Base-by-base conservation (phyloP, 169 alveolate species). In the Plasmodium ovale region DNA sequence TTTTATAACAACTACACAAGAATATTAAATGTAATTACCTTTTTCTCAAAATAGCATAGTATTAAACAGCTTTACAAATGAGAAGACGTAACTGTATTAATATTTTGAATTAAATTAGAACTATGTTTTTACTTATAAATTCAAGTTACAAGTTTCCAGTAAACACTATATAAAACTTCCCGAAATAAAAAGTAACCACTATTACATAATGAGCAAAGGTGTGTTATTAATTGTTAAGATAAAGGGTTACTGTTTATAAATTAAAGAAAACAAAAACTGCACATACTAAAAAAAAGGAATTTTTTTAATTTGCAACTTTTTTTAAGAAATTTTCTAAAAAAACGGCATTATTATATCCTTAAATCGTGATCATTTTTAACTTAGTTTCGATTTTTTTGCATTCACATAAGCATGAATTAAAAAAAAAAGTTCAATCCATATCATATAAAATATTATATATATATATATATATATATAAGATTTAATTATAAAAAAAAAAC, bases 311-410 rank as follows among this genome's bases (percentile, higher is more conserved):
- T 27, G 42, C 3, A 60, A 29, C 70, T 60, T 60, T 60, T 60
- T 19, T 60, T 19, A 60, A 60, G 70, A 60, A 60, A 60, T n/a
- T 21, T 27, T 19, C 25, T 37, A 60, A 60, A 60, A 60, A 60
- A 25, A 25, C 19, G 0, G 27, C 19, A 60, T 21, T 23, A 60
- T 23, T 23, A 23, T 29, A 39, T 60, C 12, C 37, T 60, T 29
- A 60, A 60, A 27, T 16, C 12, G 33, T 6, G 5, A 21, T 60
- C 29, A 39, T 60, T 60, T 21, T 21, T 60, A 60, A 39, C 9
- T 39, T 39, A 60, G 71, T 60, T 60, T 60, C 25, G 6, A 23
- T 29, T 25, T 60, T 60, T 23, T 60, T 60, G 71, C 71, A 25
- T 60, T 60, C n/a, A n/a, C 27, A 23, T 29, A 60, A 25, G 53